Evolutionary conservation across 495 filamentous ascomycete genomes (phyloP).

Genomic region (Penicillium riverlandense): DNA sequence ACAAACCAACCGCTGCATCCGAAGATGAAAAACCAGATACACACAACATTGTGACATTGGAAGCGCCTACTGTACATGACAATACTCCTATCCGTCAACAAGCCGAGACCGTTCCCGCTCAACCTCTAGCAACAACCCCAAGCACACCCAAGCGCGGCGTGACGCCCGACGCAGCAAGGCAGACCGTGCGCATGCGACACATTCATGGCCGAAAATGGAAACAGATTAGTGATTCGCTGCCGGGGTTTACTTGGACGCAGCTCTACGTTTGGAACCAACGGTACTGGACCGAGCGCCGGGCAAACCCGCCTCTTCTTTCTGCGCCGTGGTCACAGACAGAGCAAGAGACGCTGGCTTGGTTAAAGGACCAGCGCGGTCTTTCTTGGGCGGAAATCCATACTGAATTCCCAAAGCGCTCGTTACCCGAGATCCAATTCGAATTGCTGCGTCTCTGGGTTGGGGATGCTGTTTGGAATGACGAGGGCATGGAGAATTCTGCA

Average conservation of each 20-base stretch:
- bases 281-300: slow-evolving; percentile 29
- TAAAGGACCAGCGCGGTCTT: slow-evolving; percentile 23
- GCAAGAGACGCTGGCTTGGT: slow-evolving; percentile 14
- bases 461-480: slow-evolving; percentile 9
- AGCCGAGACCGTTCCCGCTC: not conserved
- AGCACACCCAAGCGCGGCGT: slow-evolving; percentile 10
- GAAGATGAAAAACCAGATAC: not conserved
- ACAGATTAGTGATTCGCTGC: slow-evolving; percentile 24
- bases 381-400: slow-evolving; percentile 25
- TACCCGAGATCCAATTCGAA: slow-evolving; percentile 32
- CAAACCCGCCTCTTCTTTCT: slow-evolving; percentile 24
- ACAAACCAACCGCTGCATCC: too few relatives aligned
- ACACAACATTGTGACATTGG: not conserved
- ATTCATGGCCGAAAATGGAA: slow-evolving; percentile 22
- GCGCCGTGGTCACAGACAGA: slow-evolving; percentile 29
- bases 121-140: slow-evolving; percentile 7
- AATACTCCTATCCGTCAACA: slow-evolving; percentile 5
- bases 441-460: slow-evolving; percentile 31
- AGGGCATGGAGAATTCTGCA: not conserved
- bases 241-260: slow-evolving; percentile 13
- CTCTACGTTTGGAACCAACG: slow-evolving; percentile 19
- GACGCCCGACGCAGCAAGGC: slow-evolving; percentile 27
- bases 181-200: slow-evolving; percentile 26
- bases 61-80: not conserved
- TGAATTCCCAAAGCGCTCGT: slow-evolving; percentile 22